phyloP scores from a whole-genome alignment of 345 rosid species.

The Rhizophora apiculata region DNA sequence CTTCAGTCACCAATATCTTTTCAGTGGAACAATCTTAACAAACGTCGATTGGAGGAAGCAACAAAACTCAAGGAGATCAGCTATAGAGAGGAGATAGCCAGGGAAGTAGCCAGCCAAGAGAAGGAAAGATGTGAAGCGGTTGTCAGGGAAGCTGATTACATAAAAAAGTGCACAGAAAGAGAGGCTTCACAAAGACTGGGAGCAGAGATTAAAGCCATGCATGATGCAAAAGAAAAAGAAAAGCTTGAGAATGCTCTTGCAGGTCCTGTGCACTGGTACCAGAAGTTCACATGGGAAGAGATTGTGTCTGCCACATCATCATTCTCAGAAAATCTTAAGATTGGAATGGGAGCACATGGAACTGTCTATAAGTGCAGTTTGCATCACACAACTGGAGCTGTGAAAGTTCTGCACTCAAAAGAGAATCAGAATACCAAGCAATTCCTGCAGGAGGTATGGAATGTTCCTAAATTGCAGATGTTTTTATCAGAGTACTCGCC shows the following conservation, averaged over 20 bases:
- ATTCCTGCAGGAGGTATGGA: constrained; percentile 72
- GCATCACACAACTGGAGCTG: constrained; percentile 73
- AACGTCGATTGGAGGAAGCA: constrained; percentile 51
- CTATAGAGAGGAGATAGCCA: constrained; percentile 50
- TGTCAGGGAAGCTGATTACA: constrained; percentile 44
- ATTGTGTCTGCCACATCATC: constrained; percentile 74
- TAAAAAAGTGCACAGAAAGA: constrained; percentile 40
- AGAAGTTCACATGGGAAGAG: constrained; percentile 73
- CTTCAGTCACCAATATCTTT: constrained; percentile 1
- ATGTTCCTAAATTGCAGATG: background rate
- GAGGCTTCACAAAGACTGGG: constrained; percentile 54
- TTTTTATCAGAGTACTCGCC: too few relatives aligned
- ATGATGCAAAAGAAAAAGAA: constrained; percentile 61
- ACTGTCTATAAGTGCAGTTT: constrained; percentile 65
- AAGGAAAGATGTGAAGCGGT: constrained; percentile 58
- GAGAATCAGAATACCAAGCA: constrained; percentile 55
- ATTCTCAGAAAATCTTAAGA: constrained; percentile 60
- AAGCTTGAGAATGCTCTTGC: constrained; percentile 58
- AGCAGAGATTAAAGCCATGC: constrained; percentile 56
- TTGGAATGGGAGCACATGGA: constrained; percentile 86
- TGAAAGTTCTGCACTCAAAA: constrained; percentile 73
- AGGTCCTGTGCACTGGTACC: constrained; percentile 48
- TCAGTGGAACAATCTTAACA: constrained; percentile 51
- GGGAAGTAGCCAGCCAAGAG: constrained; percentile 54
- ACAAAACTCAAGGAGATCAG: constrained; percentile 48